Evolutionary conservation across 129 eudicot species (phyloP), one percentile per base, ranked within the genome.

Genomic region (Cynara cardunculus): DNA sequence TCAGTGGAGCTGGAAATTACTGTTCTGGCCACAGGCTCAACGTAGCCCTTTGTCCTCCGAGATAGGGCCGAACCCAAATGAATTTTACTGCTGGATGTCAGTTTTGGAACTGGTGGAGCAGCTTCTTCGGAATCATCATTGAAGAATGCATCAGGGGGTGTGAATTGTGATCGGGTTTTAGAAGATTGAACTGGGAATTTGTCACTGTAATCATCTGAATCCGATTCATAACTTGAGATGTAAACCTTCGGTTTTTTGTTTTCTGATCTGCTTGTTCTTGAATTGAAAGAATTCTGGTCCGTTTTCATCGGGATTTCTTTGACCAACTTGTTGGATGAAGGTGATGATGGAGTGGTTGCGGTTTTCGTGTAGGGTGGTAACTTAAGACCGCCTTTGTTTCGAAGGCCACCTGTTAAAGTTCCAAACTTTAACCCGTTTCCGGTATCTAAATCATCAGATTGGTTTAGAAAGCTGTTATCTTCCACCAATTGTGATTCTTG

Each of bases 381-480:
- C 79, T 27, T 81, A 24, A 22, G 31, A 77, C 89, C 72, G 18
- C 90, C 75, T 83, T 87, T 94, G 72, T 94, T 87, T 26, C 91
- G 89, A 76, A 79, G 41, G 72, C 97, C 96, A 76, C 96, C 99
- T 16, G 89, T 86, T 82, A 94, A 83, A 32, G 88, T 77, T 67
- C 88, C 92, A 64, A 89, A 88, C 13, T 84, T 89, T 77, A 94
- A 78, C 76, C 81, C 86, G 25, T 70, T 75, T 32, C 81, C 92
- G 11, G 46, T 76, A 56, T 87, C 88, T 31, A 85, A 71, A 76
- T 65, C 81, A 69, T 68, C 78, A 13, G 87, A 27, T 21, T 12
- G 85, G 24, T 35, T 14, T 25, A 67, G 24, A 61, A 13, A 31
- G 12, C 70, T 80, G 72, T 82, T 81, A 22, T 71, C 56, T 41